Conservation (phyloP, 805 yeast species). For the Suhomyces sp. region DNA sequence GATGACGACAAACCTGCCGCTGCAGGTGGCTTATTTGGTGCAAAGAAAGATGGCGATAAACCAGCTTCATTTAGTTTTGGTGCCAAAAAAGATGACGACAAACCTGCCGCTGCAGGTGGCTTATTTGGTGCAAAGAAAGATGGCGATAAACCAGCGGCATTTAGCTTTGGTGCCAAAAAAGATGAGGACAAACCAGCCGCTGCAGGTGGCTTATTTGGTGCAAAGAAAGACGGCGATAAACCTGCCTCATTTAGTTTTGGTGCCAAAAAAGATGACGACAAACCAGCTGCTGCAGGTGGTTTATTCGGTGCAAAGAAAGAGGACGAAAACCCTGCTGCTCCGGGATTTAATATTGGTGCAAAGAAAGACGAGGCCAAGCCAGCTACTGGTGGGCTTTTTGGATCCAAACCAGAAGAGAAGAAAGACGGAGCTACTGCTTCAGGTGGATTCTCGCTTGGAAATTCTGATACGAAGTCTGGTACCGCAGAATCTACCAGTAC, state of each 20-base stretch:
- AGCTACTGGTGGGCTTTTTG: constrained; percentile 13
- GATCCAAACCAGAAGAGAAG: constrained; percentile 16
- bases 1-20: constrained; percentile 13
- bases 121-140: constrained; percentile 7
- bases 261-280: constrained; percentile 11
- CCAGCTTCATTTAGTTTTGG: constrained; percentile 11
- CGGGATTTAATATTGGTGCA: constrained; percentile 5
- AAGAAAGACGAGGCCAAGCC: constrained; percentile 16
- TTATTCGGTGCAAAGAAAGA: constrained; percentile 8
- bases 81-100: constrained; percentile 12
- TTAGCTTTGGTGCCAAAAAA: constrained; percentile 10
- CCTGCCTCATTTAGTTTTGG: constrained; percentile 15
- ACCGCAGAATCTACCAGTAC: constrained; percentile 16
- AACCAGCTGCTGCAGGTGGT: constrained; percentile 4
- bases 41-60: constrained; percentile 6
- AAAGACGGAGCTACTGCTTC: constrained; percentile 13
- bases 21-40: constrained; percentile 8
- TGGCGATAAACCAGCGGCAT: constrained; percentile 8
- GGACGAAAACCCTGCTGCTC: constrained; percentile 13
- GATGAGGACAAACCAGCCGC: constrained; percentile 20
- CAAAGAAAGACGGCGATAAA: constrained; percentile 11
- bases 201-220: constrained; percentile 22
- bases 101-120: constrained; percentile 11
- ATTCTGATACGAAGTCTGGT: constrained; percentile 12
- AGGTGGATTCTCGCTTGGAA: constrained; percentile 17